Evolutionary conservation across 768 basidiomycete species (phyloP), one percentile per base, ranked within the genome.

Genomic region (Trametes cubensis): DNA sequence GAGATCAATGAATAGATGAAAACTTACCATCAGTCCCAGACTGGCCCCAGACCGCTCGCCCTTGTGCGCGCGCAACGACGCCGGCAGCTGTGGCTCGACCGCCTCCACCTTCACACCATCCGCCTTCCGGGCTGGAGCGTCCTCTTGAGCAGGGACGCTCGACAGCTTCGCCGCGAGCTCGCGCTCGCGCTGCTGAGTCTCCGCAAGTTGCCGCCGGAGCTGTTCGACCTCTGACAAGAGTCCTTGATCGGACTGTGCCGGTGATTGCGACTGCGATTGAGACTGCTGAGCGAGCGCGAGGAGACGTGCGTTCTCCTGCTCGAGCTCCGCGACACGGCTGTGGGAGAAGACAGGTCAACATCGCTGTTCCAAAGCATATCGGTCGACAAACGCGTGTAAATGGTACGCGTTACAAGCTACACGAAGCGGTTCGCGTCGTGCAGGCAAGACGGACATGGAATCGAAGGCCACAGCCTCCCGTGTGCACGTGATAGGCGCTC

Each of bases 291-390:
- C 78, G 64, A 90, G 76, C 42, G 81, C 80, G 38, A 85, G 80
- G 55, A 94, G 85, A 42, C 87, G 81, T 46, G 84, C 87, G 68
- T 92, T 94, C 73, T 94, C 93, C 72, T 89, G 85, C 76, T 94
- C 92, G 30, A 94, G 79, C 71, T 91, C 88, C 63, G 85, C 84
- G 69, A 94, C 90, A 60, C 88, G 92, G 69, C 92, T 94, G 76
- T 20, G 61, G 62, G 55, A 69, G 17, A 51, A 47, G 1, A 15
- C 13, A 25, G 34, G 34, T 34, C 10, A 34, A 34, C 34, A 34
- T 34, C 34, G 34, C 34, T 34, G 5, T 34, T 10, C 34, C 2
- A 34, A 2, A 34, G 34, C 34, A 34, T 10, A 34, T 34, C 34
- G 34, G 34, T 34, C 34, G 11, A 34, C 4, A 10, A 34, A 34